Base-by-base conservation (phyloP, 2,329 filamentous ascomycete species). In the Calonectria pseudoreteaudii region DNA sequence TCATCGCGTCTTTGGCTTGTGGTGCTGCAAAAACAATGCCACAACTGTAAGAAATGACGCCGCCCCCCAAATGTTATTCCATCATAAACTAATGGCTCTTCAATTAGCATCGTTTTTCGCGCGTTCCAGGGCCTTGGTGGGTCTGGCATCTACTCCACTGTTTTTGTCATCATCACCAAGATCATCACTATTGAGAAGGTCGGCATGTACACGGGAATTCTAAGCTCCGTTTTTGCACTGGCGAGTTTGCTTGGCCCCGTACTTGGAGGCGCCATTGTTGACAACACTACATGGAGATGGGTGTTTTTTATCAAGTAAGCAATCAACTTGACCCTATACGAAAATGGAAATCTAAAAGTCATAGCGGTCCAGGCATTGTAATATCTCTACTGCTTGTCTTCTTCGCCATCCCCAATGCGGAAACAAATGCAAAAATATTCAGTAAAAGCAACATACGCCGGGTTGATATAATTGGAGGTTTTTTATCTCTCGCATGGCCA, bases 141-240 rank as follows among this genome's bases (percentile, higher is more conserved):
- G n/a, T 69, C 66, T 4, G 66, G 66, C 20, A 69, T 69, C 38
- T 69, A 69, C 11, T 60, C 66, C 8, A 47, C 41, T 20, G 52
- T 62, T 38, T 60, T 62, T 31, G 38, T 69, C 66, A 62, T 69
- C 38, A 62, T 69, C 11, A 26, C 66, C 53, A 47, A 60, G 53
- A 69, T 69, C 18, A 44, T 60, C 52, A 47, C 66, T 7, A 14
- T 62, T 9, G 66, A 69, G 10, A 69, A 69, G 50, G 38, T 69
- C 13, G 66, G 52, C 20, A 69, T 62, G 16, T 69, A 62, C n/a
- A 60, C 53, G 6, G 66, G 52, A 9, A 69, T 69, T 14, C 38
- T 69, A 20, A 60, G 52, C 14, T 70, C 68, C 16, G 60, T 66
- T 20, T 66, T 66, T 52, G 58, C 60, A 3, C 20, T 75, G 52